Base-by-base conservation (phyloP, 805 yeast species). In the Schwanniomyces occidentalis region DNA sequence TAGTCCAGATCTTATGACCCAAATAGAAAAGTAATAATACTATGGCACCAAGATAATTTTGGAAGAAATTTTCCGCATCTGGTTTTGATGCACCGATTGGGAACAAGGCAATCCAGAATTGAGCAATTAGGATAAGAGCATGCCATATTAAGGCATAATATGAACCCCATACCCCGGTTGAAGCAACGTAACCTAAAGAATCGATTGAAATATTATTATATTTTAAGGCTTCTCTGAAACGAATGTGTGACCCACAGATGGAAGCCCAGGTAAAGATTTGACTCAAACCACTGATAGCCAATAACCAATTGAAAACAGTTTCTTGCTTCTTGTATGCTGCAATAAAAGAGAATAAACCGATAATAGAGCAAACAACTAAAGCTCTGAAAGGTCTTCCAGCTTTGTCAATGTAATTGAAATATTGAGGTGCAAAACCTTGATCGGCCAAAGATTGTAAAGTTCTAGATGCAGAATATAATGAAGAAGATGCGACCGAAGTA, bases 91-190 rank as follows among this genome's bases (percentile, higher is more conserved):
- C 47, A 3, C 57, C 65, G 37, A 56, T 42, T 6, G 73, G 73
- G 55, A 43, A 67, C 37, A 67, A 61, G 4, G 73, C 69, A 30
- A 67, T 65, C 70, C 70, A 67, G 48, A 67, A 67, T 46, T 67
- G 72, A 16, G 67, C 70, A 35, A 67, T 49, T 44, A 67, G 54
- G 32, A 67, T 57, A 32, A 67, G 54, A 9, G 45, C 28, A 43
- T 56, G 60, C 49, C 59, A 54, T 4, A 46, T 36, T 30, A 61
- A 46, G 9, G 67, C 63, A 31, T 61, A 63, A 32, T 48, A 51
- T 4, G 72, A 65, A 8, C 73, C 73, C 45, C 53, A 46, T 15
- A 59, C 55, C 18, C 72, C 73, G 7, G 73, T 69, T 16, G 65
- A 57, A 3, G 70, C 53, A 20, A 52, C 57, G 28, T 61, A 63